Percentiles rank a stretch among this genome's conserved stretches.
Evolutionary conservation across 257 asterid species (phyloP).

Genomic region (Rauvolfia tetraphylla): DNA sequence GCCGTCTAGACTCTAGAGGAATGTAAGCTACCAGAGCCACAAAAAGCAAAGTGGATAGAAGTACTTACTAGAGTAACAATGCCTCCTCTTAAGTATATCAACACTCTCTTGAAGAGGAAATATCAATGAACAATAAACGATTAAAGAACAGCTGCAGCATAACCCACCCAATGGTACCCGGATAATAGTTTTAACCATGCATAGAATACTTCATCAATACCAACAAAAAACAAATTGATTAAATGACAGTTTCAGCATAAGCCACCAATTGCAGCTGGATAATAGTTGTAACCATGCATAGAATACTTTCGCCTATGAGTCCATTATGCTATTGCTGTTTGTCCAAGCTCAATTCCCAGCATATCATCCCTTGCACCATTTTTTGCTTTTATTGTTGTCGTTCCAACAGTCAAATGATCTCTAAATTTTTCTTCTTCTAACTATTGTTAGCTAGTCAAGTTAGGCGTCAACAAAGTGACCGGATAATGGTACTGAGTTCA

Average conservation of each 20-base stretch:
- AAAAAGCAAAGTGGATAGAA: not conserved
- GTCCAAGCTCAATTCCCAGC: not conserved
- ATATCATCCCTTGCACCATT: not conserved
- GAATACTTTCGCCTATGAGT: no score
- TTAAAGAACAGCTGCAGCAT: not conserved
- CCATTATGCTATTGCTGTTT: not conserved
- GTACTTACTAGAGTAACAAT: not conserved
- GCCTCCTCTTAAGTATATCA: not conserved
- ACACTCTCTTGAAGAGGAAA: not conserved
- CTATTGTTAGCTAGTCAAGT: not conserved
- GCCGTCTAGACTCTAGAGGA: not conserved
- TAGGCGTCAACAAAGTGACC: not conserved
- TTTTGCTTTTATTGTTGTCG: not conserved
- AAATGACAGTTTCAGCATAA: no score
- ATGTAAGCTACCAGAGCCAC: not conserved
- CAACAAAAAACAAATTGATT: no score
- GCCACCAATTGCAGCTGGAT: no score
- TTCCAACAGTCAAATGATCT: not conserved
- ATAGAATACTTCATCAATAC: not conserved
- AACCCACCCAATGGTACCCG: not conserved
- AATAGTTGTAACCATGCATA: no score
- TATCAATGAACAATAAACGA: not conserved
- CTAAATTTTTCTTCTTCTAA: not conserved
- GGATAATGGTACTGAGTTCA: not conserved
- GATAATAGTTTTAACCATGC: not conserved